A percentile compares a stretch with the other conserved stretches of the same genome.
phyloP scores from a whole-genome alignment of 768 basidiomycete species.

The Tricholoma saponaceum region DNA sequence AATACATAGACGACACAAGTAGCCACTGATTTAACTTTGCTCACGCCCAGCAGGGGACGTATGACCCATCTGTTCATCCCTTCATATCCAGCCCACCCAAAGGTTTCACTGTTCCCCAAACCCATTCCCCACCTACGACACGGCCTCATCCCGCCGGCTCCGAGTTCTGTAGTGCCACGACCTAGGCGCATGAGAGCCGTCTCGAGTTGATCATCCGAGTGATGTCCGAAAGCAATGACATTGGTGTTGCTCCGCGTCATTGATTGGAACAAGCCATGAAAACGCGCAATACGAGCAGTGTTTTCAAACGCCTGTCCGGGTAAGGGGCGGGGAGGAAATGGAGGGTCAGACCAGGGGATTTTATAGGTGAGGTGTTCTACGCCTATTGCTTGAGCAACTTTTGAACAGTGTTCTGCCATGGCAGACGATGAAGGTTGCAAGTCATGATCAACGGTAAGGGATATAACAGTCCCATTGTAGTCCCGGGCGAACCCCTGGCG shows the following conservation, averaged over 20 bases:
- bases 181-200: conserved; percentile 70
- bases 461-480: conserved; percentile 34
- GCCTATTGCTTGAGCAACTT: conserved; percentile 37
- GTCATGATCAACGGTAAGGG: conserved; percentile 67
- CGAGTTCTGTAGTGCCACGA: conserved; percentile 49
- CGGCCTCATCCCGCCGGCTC: conserved; percentile 64
- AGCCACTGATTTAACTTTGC: conserved; percentile 48
- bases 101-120: conserved; percentile 19
- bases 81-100: conserved; percentile 41
- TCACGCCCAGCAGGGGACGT: conserved; percentile 63
- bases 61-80: conserved; percentile 71
- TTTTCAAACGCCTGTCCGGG: conserved; percentile 44
- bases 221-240: conserved; percentile 66
- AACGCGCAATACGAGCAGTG: conserved; percentile 56
- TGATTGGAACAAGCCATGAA: conserved; percentile 42
- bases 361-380: conserved; percentile 42
- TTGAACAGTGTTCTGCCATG: conserved; percentile 51
- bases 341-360: conserved; percentile 55
- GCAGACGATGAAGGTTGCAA: conserved; percentile 52
- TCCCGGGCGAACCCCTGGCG: neutral
- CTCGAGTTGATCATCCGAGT: conserved; percentile 82
- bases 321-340: conserved; percentile 46
- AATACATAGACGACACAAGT: neutral
- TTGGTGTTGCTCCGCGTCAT: conserved; percentile 26
- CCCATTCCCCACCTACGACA: conserved; percentile 83